A percentile compares a stretch with the other conserved stretches of the same genome.
phyloP scores from a whole-genome alignment of 805 yeast genomes.

The Lipomyces orientalis region DNA sequence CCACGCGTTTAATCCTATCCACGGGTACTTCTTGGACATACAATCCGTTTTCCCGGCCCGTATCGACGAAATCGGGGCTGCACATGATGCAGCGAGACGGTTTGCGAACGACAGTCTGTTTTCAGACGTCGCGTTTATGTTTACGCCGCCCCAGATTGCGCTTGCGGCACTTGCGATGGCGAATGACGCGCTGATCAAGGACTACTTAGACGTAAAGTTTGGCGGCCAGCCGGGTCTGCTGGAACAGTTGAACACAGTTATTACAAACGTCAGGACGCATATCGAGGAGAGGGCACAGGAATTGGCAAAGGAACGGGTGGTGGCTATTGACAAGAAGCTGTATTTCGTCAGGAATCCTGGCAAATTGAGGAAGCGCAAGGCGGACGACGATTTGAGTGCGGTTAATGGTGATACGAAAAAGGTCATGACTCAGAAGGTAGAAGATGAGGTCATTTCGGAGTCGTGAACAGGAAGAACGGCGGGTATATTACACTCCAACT shows the following conservation, averaged over 20 bases:
- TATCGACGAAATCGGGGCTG: constrained; percentile 50
- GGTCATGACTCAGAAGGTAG: constrained; percentile 8
- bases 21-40: constrained; percentile 91
- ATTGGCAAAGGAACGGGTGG: constrained; percentile 45
- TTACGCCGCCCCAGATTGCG: constrained; percentile 95
- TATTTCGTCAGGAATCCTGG: constrained; percentile 44
- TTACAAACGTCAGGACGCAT: constrained; percentile 3
- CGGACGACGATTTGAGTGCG: neutral
- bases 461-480: neutral
- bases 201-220: constrained; percentile 71
- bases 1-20: constrained; percentile 87
- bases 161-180: constrained; percentile 77
- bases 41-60: constrained; percentile 60
- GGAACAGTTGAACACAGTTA: constrained; percentile 29
- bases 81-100: constrained; percentile 70
- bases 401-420: constrained; percentile 14
- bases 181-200: constrained; percentile 66
- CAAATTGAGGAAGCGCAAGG: constrained; percentile 33
- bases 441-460: neutral
- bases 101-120: constrained; percentile 70
- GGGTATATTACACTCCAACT: too few species aligned
- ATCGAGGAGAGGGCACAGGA: constrained; percentile 38
- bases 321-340: constrained; percentile 46
- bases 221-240: constrained; percentile 43
- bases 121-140: constrained; percentile 77